Conservation (phyloP, 2,329 filamentous ascomycete genomes). For the Xylaria sp. region DNA sequence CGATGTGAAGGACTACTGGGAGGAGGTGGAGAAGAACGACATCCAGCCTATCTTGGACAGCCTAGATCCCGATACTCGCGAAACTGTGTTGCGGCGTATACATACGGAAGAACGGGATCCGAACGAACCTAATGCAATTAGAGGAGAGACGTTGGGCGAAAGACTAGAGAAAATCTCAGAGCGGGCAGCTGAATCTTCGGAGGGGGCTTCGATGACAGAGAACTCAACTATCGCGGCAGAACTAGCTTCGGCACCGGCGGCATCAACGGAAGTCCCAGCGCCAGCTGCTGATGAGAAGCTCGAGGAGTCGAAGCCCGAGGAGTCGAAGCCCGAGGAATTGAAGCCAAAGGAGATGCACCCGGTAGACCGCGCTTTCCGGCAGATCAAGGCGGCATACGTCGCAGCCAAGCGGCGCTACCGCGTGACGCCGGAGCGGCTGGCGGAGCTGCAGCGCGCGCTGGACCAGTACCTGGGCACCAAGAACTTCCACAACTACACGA, state of each 20-base stretch:
- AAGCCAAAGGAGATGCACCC: slow-evolving; percentile 50
- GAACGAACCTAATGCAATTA: slow-evolving; percentile 11
- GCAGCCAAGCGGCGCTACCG: slow-evolving; percentile 84
- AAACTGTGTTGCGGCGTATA: slow-evolving; percentile 64
- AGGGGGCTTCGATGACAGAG: slow-evolving; percentile 1
- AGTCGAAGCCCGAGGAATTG: slow-evolving; percentile 21
- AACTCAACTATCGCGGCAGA: slow-evolving; percentile 13
- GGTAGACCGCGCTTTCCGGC: slow-evolving; percentile 67
- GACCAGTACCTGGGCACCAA: slow-evolving; percentile 78
- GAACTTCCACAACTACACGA: slow-evolving; percentile 98
- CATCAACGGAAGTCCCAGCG: not conserved
- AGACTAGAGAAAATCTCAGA: slow-evolving; percentile 4
- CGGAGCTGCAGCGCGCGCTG: slow-evolving; percentile 75
- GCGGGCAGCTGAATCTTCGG: slow-evolving; percentile 11
- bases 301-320: too few relatives aligned
- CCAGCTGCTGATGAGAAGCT: not conserved
- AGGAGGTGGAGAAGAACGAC: slow-evolving; percentile 75
- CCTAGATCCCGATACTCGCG: slow-evolving; percentile 65
- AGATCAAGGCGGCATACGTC: slow-evolving; percentile 81
- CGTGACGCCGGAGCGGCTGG: slow-evolving; percentile 70
- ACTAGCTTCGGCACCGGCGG: slow-evolving; percentile 31
- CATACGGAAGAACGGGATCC: slow-evolving; percentile 40
- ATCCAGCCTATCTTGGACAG: slow-evolving; percentile 70
- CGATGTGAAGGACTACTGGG: slow-evolving; percentile 83
- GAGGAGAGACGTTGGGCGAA: slow-evolving; percentile 15